Percentiles rank a stretch among this genome's conserved stretches.
Evolutionary conservation across 169 alveolate species (phyloP).

Genomic region (Neospora caninum): DNA sequence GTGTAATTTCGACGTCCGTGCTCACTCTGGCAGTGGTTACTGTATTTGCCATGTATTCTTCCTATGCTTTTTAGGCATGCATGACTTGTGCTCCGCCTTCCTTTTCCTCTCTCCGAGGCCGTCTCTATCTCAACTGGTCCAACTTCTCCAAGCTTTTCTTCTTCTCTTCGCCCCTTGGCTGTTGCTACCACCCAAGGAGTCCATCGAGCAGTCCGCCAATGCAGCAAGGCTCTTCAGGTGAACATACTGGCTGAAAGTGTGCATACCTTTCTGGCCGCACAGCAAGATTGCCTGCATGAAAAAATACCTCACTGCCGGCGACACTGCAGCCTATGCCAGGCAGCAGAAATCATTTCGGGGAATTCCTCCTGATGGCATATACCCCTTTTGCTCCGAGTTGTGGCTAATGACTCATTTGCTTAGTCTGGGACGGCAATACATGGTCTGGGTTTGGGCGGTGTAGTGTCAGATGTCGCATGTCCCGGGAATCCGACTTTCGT

Average conservation of each 20-base stretch:
- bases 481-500: too few relatives aligned
- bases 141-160: not conserved
- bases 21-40: too few relatives aligned
- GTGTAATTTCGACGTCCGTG: too few relatives aligned
- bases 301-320: not conserved
- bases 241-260: not conserved
- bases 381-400: too few relatives aligned
- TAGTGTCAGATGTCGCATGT: too few relatives aligned
- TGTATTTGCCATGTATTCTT: too few relatives aligned
- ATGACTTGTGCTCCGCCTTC: slow-evolving; percentile 33
- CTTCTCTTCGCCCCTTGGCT: slow-evolving; percentile 27
- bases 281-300: not conserved
- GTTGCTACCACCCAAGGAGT: slow-evolving; percentile 19
- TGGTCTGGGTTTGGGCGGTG: too few relatives aligned
- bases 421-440: too few relatives aligned
- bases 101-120: slow-evolving; percentile 17
- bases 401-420: too few relatives aligned
- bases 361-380: too few relatives aligned
- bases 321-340: not conserved
- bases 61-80: not conserved
- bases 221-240: slow-evolving; percentile 8
- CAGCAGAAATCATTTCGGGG: not conserved
- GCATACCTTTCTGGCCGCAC: not conserved
- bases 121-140: slow-evolving; percentile 1
- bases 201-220: not conserved